Evolutionary conservation across 73 alveolate species (phyloP).

Genomic region (Tetrahymena elliotti): DNA sequence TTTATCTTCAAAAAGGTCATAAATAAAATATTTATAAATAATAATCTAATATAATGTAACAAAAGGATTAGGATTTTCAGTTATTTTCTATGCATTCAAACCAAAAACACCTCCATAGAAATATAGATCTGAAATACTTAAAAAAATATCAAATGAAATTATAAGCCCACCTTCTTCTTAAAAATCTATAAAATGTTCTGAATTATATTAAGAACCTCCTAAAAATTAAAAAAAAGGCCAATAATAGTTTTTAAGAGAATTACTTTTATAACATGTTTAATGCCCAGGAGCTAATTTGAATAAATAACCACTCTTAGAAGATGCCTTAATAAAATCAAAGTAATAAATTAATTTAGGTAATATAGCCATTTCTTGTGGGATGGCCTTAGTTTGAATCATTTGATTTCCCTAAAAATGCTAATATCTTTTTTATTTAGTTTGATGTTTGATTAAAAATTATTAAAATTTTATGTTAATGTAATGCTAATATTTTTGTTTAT

Average conservation of each 20-base stretch:
- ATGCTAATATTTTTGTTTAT: no score
- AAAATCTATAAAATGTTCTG: not conserved
- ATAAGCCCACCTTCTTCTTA: not conserved
- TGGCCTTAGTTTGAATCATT: not conserved
- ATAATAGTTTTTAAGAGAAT: no score
- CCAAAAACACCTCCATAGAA: not conserved
- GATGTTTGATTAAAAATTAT: no score
- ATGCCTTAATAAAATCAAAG: not conserved
- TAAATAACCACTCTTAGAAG: not conserved
- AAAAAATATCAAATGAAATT: not conserved
- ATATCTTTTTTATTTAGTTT: not conserved
- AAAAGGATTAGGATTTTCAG: not conserved
- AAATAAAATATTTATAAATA: no score
- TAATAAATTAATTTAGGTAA: not conserved
- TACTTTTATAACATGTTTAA: not conserved
- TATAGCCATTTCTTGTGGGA: not conserved
- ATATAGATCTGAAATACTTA: not conserved
- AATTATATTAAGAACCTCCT: not conserved
- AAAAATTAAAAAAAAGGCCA: not conserved
- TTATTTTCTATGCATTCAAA: not conserved
- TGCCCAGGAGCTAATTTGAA: not conserved
- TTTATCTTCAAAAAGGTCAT: not conserved
- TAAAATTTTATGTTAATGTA: no score
- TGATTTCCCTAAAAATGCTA: not conserved
- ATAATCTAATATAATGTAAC: not conserved